Evolutionary conservation across 2,329 filamentous ascomycete species (phyloP).

Genomic region (Hypoxylon rubiginosum): DNA sequence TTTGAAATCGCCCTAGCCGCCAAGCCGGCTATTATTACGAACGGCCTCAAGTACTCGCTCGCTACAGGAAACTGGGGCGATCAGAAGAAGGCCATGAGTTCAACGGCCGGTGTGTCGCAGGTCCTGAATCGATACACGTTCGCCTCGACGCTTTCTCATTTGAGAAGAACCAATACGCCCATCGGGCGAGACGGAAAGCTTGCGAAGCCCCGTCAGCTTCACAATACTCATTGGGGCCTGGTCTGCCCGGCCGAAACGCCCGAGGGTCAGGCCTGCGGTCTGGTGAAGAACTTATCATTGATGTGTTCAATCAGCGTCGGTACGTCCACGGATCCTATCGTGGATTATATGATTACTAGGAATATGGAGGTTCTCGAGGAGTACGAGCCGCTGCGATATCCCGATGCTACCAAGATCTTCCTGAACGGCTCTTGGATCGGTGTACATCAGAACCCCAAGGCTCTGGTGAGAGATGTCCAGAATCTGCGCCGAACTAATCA

Average conservation of each 20-base stretch:
- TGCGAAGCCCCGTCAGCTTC: constrained; percentile 95
- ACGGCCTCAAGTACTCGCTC: constrained; percentile 95
- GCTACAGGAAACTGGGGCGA: constrained; percentile 99
- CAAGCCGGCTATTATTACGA: constrained; percentile 91
- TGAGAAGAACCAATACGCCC: constrained; percentile 96
- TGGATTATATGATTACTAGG: constrained; percentile 94
- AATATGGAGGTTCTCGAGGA: constrained; percentile 98
- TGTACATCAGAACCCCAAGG: constrained; percentile 88
- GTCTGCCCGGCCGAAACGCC: constrained; percentile 98
- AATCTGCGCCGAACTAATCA: constrained; percentile 83
- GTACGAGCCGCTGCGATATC: constrained; percentile 86
- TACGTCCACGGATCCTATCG: constrained; percentile 88
- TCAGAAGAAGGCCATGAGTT: constrained; percentile 96
- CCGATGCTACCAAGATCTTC: constrained; percentile 96
- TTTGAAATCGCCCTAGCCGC: constrained; percentile 93
- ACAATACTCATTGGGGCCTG: constrained; percentile 98
- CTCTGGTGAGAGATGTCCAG: constrained; percentile 84
- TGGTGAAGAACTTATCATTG: constrained; percentile 96
- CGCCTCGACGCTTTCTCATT: constrained; percentile 94
- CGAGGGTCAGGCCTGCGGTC: constrained; percentile 96
- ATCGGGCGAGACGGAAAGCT: constrained; percentile 98
- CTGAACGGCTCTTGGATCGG: constrained; percentile 99
- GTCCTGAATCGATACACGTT: constrained; percentile 99
- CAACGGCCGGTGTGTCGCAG: constrained; percentile 97
- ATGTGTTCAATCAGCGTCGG: constrained; percentile 99